Conservation (phyloP, 106 monocot species). For the Gastrodia elata region DNA sequence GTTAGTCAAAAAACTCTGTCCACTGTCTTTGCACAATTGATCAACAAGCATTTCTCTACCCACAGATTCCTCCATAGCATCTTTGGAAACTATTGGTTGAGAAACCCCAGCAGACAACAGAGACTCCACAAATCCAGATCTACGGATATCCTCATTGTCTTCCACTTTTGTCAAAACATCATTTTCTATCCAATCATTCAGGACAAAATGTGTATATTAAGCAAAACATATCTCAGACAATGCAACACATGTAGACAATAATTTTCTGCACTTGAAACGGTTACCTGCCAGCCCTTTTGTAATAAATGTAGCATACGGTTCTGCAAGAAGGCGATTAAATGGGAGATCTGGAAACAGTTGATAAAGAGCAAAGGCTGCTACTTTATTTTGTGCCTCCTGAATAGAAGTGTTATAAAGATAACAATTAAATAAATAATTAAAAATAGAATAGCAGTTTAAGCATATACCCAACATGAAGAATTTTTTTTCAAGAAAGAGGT, state of each 20-base stretch:
- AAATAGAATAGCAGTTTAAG: neutral
- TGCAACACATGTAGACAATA: neutral
- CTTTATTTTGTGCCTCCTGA: slow-evolving; percentile 78
- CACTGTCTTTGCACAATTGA: slow-evolving; percentile 1
- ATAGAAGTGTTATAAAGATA: neutral
- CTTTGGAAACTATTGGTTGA: slow-evolving; percentile 6
- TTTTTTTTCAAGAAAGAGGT: neutral
- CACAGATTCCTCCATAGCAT: slow-evolving; percentile 14
- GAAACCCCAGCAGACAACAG: slow-evolving; percentile 38
- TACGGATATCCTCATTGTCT: slow-evolving; percentile 48
- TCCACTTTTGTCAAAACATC: slow-evolving; percentile 25
- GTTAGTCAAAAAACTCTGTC: neutral
- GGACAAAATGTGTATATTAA: neutral
- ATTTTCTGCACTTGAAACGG: neutral
- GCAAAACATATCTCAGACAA: neutral
- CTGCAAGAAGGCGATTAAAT: slow-evolving; percentile 48
- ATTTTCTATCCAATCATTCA: slow-evolving; percentile 19
- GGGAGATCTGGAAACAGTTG: slow-evolving; percentile 76
- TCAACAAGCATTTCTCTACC: slow-evolving; percentile 21
- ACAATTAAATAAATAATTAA: neutral
- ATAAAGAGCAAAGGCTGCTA: slow-evolving; percentile 78
- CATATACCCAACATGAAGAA: neutral
- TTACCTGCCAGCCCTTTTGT: slow-evolving; percentile 60
- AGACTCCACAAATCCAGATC: slow-evolving; percentile 72
- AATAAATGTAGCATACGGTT: slow-evolving; percentile 66